These are phyloP conservation scores for Leucosporidium yakuticum DNA, from an alignment of 768 basidiomycete species.

Conservation along the genomic window DNA sequence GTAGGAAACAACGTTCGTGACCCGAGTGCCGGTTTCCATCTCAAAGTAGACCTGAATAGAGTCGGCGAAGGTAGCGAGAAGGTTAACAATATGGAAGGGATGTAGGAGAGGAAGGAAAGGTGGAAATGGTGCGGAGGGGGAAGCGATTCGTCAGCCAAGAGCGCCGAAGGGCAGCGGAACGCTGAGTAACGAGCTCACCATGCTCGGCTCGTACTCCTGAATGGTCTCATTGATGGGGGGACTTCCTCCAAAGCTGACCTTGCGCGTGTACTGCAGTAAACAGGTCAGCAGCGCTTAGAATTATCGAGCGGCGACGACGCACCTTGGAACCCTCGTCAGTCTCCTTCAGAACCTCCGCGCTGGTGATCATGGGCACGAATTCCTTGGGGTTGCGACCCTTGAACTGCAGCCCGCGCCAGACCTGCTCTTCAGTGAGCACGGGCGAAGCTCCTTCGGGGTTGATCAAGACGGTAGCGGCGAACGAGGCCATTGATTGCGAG, in stretches of 20 bases:
- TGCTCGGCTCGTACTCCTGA: neutral
- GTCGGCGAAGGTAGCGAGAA: neutral
- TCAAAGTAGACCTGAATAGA: constrained; percentile 16
- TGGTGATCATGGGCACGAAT: constrained; percentile 13
- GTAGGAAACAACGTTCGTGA: constrained; percentile 28
- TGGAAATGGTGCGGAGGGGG: neutral
- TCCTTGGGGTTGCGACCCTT: constrained; percentile 16
- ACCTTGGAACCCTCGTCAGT: constrained; percentile 20
- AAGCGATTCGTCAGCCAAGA: too few relatives aligned
- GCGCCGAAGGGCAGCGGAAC: too few relatives aligned
- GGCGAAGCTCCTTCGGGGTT: constrained; percentile 18
- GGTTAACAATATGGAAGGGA: neutral
- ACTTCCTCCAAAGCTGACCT: constrained; percentile 6
- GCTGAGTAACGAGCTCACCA: constrained; percentile 10
- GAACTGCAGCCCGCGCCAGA: constrained; percentile 11
- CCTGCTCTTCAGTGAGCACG: constrained; percentile 6
- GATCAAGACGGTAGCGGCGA: constrained; percentile 16
- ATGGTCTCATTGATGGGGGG: constrained; percentile 9
- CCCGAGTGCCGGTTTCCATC: constrained; percentile 1
- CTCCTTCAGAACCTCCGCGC: constrained; percentile 10
- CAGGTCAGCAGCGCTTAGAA: neutral
- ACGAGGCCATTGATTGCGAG: constrained; percentile 1
- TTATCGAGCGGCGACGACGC: neutral
- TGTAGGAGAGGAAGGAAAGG: neutral
- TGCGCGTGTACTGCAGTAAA: constrained; percentile 8